Base-by-base conservation (phyloP, 192 early-diverging fungal genomes). In the Radiomyces spectabilis region DNA sequence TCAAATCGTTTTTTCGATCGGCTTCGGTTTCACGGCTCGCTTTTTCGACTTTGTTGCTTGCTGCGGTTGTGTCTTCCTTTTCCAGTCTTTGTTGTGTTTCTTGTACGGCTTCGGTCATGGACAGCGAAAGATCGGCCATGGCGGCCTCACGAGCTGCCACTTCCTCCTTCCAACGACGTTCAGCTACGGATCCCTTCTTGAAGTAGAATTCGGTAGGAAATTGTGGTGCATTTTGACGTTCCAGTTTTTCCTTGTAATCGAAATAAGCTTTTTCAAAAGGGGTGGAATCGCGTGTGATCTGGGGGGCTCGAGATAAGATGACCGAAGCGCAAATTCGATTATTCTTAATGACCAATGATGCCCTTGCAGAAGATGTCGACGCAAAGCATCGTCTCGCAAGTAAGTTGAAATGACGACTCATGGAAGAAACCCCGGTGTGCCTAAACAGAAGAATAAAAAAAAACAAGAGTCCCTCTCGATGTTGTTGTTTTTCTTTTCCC, bases 131-230 rank as follows among this genome's bases (percentile, higher is more conserved):
- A 34, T 62, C 41, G 10, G 42, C 44, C 61, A 61, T 65, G 5
- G 60, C 62, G 31, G 32, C 45, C 21, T 59, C 27, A 41, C 69
- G 51, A 7, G 53, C 73, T 42, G 55, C 57, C 38, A 74, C 70
- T 31, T 73, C 64, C 32, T 74, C 70, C 30, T 79, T 69, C 78
- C 80, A 86, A 4, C 73, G 68, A 43, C 72, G 59, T 62, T 91
- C 86, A 16, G 80, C 82, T 18, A 81, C 59, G 13, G 79, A 79
- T 12, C 88, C 88, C 67, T 84, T 85, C 64, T 88, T 88, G 68
- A 88, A 88, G 68, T 87, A 87, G 52, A 88, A 87, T 8, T 80
- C 80, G 12, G 71, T 55, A 9, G 82, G 63, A 59, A 88, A 83
- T 2, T 74, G 69, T 1, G 78, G 57, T 6, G 84, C 63, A 44